Percentiles rank a stretch among this genome's conserved stretches.
These are phyloP conservation scores for Closterium sp. DNA, from an alignment of 139 green algal species.

Conservation along the genomic window DNA sequence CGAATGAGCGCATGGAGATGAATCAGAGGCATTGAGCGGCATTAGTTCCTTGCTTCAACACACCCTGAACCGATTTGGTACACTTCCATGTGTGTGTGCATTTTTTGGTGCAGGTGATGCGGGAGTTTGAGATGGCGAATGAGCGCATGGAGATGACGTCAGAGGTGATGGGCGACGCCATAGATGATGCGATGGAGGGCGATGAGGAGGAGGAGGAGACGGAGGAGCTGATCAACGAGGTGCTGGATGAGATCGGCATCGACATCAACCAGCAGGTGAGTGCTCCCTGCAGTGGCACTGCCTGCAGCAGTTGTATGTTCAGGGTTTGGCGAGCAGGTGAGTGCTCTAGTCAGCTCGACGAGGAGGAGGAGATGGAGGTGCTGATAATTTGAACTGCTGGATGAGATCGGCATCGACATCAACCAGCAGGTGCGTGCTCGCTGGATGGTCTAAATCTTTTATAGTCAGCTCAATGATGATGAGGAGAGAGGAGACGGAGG, in stretches of 20 bases:
- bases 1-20: constrained; percentile 99
- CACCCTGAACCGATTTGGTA: no score
- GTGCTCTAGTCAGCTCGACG: no score
- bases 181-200: constrained; percentile 91
- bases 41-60: no score
- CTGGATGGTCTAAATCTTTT: no score
- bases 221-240: constrained; percentile 86
- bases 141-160: constrained; percentile 96
- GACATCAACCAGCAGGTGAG: background rate
- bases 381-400: no score
- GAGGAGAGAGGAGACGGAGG: background rate
- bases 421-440: constrained; percentile 14
- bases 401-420: constrained; percentile 52
- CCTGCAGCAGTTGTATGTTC: no score
- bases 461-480: background rate
- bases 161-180: constrained; percentile 94
- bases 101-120: constrained; percentile 74
- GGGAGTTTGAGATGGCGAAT: constrained; percentile 97
- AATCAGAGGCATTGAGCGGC: constrained; percentile 42
- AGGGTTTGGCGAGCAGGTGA: no score
- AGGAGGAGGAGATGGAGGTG: no score
- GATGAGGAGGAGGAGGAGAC: constrained; percentile 95
- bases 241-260: constrained; percentile 1
- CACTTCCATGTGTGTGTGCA: no score
- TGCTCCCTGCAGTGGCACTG: no score